These are phyloP conservation scores for Trichophyton benhamiae DNA, from an alignment of 2,329 filamentous ascomycete genomes.

Conservation along the genomic window DNA sequence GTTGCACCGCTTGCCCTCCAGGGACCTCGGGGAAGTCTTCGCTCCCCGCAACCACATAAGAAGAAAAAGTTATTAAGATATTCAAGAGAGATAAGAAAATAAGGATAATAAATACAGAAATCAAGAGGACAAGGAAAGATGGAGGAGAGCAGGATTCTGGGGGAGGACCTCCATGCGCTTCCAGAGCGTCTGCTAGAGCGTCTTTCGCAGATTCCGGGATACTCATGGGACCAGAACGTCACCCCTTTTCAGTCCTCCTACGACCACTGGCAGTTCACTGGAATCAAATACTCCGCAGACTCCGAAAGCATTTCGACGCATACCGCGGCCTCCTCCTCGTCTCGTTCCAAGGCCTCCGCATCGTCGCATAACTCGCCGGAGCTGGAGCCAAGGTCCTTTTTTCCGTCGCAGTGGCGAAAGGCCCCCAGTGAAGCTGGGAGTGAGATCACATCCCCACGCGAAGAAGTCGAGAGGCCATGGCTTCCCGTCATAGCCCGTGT, in stretches of 20 bases:
- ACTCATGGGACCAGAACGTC: constrained; percentile 59
- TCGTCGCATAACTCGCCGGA: constrained; percentile 34
- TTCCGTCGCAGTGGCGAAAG: constrained; percentile 37
- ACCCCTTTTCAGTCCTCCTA: constrained; percentile 50
- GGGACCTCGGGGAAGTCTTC: not conserved
- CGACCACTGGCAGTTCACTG: constrained; percentile 74
- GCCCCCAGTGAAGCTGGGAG: constrained; percentile 42
- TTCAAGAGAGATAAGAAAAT: too few species aligned
- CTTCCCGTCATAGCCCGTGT: constrained; percentile 66
- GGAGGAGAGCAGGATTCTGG: constrained; percentile 26
- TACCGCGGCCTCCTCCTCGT: constrained; percentile 30
- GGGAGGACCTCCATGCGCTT: constrained; percentile 41
- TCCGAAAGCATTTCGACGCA: constrained; percentile 21
- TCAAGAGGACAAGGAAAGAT: constrained; percentile 8
- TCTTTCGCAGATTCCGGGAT: constrained; percentile 59
- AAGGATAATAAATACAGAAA: too few species aligned
- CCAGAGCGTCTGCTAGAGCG: constrained; percentile 60
- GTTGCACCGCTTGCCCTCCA: not conserved
- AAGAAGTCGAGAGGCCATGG: constrained; percentile 33
- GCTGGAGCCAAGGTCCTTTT: constrained; percentile 28
- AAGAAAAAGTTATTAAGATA: too few species aligned
- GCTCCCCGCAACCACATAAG: not conserved
- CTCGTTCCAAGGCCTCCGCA: constrained; percentile 32
- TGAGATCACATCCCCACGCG: constrained; percentile 30
- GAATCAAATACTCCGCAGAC: constrained; percentile 44